Evolutionary conservation across 257 asterid genomes (phyloP), one percentile per base, ranked within the genome.

Genomic region (Cruciata laevipes): DNA sequence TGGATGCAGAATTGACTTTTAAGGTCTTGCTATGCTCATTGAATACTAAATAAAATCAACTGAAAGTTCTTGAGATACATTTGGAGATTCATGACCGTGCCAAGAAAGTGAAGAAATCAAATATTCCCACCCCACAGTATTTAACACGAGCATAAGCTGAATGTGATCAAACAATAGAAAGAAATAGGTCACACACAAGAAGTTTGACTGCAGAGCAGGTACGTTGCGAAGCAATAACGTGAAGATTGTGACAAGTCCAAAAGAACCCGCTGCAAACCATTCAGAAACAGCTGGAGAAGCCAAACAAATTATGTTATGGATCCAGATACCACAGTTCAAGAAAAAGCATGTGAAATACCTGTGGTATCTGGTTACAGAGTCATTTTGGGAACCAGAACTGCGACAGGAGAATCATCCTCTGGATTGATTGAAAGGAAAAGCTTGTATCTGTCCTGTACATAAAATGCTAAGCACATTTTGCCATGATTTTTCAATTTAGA

Each of bases 201-300:
- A 61, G 80, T 93, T 93, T 40, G 87, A 68, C 76, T 88, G 99
- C 61, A 93, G 66, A 65, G 89, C 94, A 69, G 99, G 97, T 76
- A 88, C 89, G 69, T 93, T 90, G 66, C 95, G 97, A 71, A 93
- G 88, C 78, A 93, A 85, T 73, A 93, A 80, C 74, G 99, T 93
- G 77, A 90, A 88, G 56, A 86, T 5, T 25, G 97, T 90, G 76
- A 93, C 95, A 60, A 93, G 71, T 77, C 99, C 99, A 75, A 93
- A 93, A 80, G 96, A 86, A 72, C 90, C 95, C 6, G 99, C 96
- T 64, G 95, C 96, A 81, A 93, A 85, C 99, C 99, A 93, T 76
- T 93, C 97, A 33, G 99, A 97, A 77, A 90, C 90, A 70, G 97
- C 99, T 93, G 86, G 86, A 83, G 74, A 40, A 40, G 73, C 67